Base-by-base conservation (phyloP, 371 early-diverging fungal genomes). In the Mortierella sp. region DNA sequence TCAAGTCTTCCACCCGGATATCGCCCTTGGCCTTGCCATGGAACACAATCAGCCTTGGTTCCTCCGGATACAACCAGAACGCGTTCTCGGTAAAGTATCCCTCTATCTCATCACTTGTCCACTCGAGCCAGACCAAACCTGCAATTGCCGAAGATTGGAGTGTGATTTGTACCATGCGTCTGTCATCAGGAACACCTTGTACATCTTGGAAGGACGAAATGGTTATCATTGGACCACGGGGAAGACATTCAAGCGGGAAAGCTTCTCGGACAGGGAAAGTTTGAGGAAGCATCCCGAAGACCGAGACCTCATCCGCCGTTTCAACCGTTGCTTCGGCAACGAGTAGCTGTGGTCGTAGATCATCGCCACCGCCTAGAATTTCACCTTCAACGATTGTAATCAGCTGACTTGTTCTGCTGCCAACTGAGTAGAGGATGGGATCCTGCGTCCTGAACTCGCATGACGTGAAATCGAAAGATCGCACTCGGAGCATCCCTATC, bases 81-180 rank as follows among this genome's bases (percentile, higher is more conserved):
- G 53, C 63, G n/a, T 74, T 74, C 22, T 63, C 57, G 25, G 27
- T 31, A 52, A 74, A 74, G 24, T 67, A 50, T 1, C 76, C 76
- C 16, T 52, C 55, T 1, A 67, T 28, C 13, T 55, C 47, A n/a
- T 53, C 27, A 13, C 19, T n/a, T 13, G 28, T 24, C 76, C 76
- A 74, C 29, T 60, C 63, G 10, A 74, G 46, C 60, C 67, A 56
- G 17, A 74, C 65, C 1, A 59, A 39, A 5, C 76, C 76, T 7
- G 60, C 68, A 22, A 63, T 8, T 7, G 34, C 51, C 1, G 52
- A 25, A 0, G 76, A 58, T 1, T 13, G 39, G 3, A 74, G n/a
- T 7, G 48, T 57, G 19, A 74, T 48, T 13, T 39, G 37, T 28
- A 74, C 43, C 2, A 37, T 21, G n/a, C 41, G 60, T 16, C 24